Conservation (phyloP, 345 rosid genomes). For the Lumnitzera littorea region DNA sequence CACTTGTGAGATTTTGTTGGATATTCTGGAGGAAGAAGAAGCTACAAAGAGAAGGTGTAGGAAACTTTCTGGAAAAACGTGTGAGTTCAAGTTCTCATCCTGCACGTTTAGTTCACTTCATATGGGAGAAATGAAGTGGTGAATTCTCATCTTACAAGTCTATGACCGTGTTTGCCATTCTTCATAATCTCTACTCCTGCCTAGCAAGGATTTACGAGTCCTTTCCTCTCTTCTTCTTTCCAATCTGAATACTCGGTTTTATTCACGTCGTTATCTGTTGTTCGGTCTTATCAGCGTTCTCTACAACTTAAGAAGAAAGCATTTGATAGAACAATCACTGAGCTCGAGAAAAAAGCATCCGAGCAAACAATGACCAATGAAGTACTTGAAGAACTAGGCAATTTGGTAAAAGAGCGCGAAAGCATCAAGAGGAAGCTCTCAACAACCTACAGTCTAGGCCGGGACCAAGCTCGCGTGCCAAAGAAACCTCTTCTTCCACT, state of each 20-base stretch:
- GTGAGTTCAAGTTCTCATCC: slow-evolving; percentile 25
- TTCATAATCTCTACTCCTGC: too few relatives aligned
- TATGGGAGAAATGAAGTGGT: too few relatives aligned
- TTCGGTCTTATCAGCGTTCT: slow-evolving; percentile 34
- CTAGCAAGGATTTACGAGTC: too few relatives aligned
- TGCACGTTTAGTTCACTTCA: background rate
- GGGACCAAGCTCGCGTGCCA: slow-evolving; percentile 27
- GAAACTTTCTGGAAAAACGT: slow-evolving; percentile 61
- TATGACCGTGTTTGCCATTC: too few relatives aligned
- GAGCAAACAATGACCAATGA: slow-evolving; percentile 35
- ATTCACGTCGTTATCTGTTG: background rate
- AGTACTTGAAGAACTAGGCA: slow-evolving; percentile 29
- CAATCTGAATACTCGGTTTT: background rate
- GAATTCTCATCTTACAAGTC: too few relatives aligned
- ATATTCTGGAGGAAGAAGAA: slow-evolving; percentile 84
- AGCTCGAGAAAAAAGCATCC: slow-evolving; percentile 42
- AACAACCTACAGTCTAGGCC: slow-evolving; percentile 72
- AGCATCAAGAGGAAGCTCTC: slow-evolving; percentile 59
- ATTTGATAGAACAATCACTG: slow-evolving; percentile 41
- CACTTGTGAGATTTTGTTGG: slow-evolving; percentile 64
- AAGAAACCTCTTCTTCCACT: slow-evolving; percentile 44
- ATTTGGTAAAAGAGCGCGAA: slow-evolving; percentile 45
- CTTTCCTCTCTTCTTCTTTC: background rate
- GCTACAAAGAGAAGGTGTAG: slow-evolving; percentile 51
- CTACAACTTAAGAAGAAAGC: slow-evolving; percentile 69